Evolutionary conservation across 805 yeast genomes (phyloP).

Genomic region (Candida koratica): DNA sequence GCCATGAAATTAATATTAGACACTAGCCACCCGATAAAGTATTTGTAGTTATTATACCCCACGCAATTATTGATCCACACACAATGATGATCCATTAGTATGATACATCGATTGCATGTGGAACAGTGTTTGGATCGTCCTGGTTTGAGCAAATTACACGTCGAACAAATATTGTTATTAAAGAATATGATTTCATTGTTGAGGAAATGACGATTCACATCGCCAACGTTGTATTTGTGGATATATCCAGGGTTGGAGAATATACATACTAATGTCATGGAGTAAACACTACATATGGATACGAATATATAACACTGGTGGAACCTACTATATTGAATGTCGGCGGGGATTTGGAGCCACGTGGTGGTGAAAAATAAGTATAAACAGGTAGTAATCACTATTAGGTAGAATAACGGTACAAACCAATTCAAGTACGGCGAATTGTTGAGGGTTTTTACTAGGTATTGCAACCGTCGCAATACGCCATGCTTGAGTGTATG

Average conservation of each 20-base stretch:
- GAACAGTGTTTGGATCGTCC: conserved; percentile 64
- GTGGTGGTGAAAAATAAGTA: conserved; percentile 29
- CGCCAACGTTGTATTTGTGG: conserved; percentile 12
- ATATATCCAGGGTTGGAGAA: conserved; percentile 44
- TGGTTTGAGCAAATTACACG: conserved; percentile 47
- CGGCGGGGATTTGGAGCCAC: conserved; percentile 15
- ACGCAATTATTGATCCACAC: conserved; percentile 70
- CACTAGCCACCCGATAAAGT: conserved; percentile 54
- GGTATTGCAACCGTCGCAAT: neutral
- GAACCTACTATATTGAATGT: conserved; percentile 10
- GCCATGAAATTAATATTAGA: conserved; percentile 41
- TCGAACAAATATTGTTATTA: conserved; percentile 41
- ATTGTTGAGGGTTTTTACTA: neutral
- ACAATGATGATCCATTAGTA: conserved; percentile 58
- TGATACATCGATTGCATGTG: conserved; percentile 53
- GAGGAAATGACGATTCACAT: conserved; percentile 20
- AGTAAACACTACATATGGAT: conserved; percentile 29
- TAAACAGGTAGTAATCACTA: conserved; percentile 32
- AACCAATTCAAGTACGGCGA: conserved; percentile 32
- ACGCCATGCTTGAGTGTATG: conserved; percentile 14
- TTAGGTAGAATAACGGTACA: conserved; percentile 41
- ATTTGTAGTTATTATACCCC: conserved; percentile 60
- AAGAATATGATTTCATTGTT: conserved; percentile 54
- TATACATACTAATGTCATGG: conserved; percentile 35
- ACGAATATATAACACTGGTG: conserved; percentile 24